Conservation (phyloP, 1,284 basidiomycete genomes). For the Malassezia vespertilionis region DNA sequence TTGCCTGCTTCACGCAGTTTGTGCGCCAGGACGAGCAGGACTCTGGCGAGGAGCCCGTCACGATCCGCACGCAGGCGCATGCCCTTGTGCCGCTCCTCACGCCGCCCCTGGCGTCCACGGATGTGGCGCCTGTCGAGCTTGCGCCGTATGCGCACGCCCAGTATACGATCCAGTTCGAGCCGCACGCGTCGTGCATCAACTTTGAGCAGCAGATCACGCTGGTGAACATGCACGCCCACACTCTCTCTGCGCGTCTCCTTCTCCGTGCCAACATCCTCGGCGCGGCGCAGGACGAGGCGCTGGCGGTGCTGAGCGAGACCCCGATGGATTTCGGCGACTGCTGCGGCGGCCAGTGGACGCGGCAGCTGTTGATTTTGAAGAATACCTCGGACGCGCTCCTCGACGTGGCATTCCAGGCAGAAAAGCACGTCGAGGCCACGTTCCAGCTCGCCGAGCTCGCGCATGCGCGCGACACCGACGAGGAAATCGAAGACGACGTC, state of each 20-base stretch:
- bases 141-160: constrained; percentile 19
- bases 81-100: constrained; percentile 19
- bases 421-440: constrained; percentile 49
- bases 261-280: constrained; percentile 44
- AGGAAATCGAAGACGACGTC: constrained; percentile 24
- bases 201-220: constrained; percentile 42
- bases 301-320: constrained; percentile 49
- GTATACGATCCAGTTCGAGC: constrained; percentile 13
- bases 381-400: constrained; percentile 50
- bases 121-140: constrained; percentile 22
- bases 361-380: constrained; percentile 50
- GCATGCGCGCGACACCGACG: constrained; percentile 18
- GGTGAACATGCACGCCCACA: constrained; percentile 33
- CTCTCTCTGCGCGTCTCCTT: constrained; percentile 33
- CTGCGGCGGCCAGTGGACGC: constrained; percentile 50
- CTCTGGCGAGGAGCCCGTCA: constrained; percentile 27
- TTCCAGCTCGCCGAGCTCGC: constrained; percentile 50
- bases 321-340: constrained; percentile 52
- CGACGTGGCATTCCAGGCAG: constrained; percentile 50
- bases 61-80: constrained; percentile 21
- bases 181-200: constrained; percentile 28
- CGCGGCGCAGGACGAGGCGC: constrained; percentile 47
- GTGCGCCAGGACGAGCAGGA: constrained; percentile 38
- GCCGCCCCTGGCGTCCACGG: constrained; percentile 16
- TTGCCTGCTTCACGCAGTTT: constrained; percentile 40